A percentile compares a stretch with the other conserved stretches of the same genome.
These are phyloP conservation scores for Podospora conica DNA, from an alignment of 495 filamentous ascomycete genomes.

Conservation along the genomic window DNA sequence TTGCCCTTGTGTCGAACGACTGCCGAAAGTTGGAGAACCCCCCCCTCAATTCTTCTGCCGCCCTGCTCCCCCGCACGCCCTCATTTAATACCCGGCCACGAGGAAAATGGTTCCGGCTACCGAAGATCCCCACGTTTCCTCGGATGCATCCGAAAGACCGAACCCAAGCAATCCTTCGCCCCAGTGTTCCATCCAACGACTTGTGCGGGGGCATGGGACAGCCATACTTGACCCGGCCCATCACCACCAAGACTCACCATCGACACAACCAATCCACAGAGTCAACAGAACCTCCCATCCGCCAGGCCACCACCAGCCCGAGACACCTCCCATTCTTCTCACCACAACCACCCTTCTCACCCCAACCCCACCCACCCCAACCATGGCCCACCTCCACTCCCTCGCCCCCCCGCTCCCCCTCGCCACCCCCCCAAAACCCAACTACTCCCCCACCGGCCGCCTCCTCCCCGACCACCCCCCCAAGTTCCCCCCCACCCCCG, in stretches of 20 bases:
- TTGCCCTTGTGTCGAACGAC: neutral
- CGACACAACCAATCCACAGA: neutral
- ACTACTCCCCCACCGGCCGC: conserved; percentile 31
- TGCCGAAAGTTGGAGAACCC: conserved; percentile 20
- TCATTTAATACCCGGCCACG: conserved; percentile 11
- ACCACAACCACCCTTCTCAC: neutral
- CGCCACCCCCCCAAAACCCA: neutral
- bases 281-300: neutral
- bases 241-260: neutral
- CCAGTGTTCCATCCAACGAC: neutral
- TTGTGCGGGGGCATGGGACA: neutral
- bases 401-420: neutral
- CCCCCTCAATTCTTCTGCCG: neutral
- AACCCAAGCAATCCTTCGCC: neutral
- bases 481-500: conserved; percentile 42
- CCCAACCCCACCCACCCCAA: neutral
- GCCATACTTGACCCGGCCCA: neutral
- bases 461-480: conserved; percentile 30
- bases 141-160: neutral
- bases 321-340: too few relatives aligned
- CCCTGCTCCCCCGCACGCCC: conserved; percentile 6
- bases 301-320: neutral
- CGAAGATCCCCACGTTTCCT: neutral
- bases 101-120: neutral
- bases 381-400: conserved; percentile 4